Conservation (phyloP, 768 basidiomycete genomes). For the Russula brevipes region DNA sequence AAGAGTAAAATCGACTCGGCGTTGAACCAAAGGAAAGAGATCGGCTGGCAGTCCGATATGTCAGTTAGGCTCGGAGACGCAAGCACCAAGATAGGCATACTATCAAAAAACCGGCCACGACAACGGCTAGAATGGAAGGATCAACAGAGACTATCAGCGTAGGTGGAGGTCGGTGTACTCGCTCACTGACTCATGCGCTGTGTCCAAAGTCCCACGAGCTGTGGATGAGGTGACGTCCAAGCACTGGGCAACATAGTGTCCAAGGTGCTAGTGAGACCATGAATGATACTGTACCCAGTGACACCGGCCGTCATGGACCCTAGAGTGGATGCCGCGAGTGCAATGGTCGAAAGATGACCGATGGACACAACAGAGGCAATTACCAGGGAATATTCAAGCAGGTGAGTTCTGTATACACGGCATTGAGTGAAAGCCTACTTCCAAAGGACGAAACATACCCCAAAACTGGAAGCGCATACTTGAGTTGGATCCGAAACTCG, state of each 20-base stretch:
- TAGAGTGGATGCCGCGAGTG: slow-evolving; percentile 67
- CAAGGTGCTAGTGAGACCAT: slow-evolving; percentile 77
- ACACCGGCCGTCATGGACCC: slow-evolving; percentile 48
- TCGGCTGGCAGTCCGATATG: slow-evolving; percentile 36
- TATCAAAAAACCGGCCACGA: slow-evolving; percentile 52
- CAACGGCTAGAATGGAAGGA: slow-evolving; percentile 46
- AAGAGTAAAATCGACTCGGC: slow-evolving; percentile 72
- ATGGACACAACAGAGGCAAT: slow-evolving; percentile 81
- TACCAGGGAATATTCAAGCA: slow-evolving; percentile 83
- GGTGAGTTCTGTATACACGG: slow-evolving; percentile 51
- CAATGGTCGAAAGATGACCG: slow-evolving; percentile 85
- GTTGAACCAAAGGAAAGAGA: slow-evolving; percentile 72
- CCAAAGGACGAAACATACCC: slow-evolving; percentile 38
- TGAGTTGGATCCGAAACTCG: slow-evolving; percentile 52
- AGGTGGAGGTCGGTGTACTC: neutral
- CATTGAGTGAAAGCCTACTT: neutral
- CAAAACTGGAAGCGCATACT: slow-evolving; percentile 68
- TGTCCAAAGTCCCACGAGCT: slow-evolving; percentile 84
- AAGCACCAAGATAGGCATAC: slow-evolving; percentile 39
- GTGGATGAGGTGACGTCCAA: slow-evolving; percentile 84
- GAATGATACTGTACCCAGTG: slow-evolving; percentile 73
- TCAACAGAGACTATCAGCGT: neutral
- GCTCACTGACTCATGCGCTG: slow-evolving; percentile 71
- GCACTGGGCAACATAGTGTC: slow-evolving; percentile 93
- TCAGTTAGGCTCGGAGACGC: neutral